Evolutionary conservation across 371 early-diverging fungal species (phyloP).

Genomic region (Mortierella sp.): DNA sequence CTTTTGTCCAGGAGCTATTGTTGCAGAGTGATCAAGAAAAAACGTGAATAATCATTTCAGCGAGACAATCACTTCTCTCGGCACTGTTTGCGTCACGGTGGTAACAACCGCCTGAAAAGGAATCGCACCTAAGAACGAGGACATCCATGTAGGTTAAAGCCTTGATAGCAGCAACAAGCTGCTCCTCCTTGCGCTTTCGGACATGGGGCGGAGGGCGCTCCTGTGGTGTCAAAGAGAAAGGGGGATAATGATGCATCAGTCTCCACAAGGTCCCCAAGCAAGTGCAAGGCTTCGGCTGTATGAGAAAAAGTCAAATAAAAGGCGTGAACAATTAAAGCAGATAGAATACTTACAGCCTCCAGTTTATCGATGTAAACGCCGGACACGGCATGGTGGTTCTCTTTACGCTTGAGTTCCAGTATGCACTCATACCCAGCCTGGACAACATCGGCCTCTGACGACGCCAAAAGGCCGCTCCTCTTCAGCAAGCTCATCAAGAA

Average conservation of each 20-base stretch:
- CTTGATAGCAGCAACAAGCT: not conserved
- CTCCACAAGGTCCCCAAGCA: not conserved
- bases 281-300: not conserved
- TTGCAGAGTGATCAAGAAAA: not conserved
- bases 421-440: not conserved
- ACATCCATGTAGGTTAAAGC: not conserved
- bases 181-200: not conserved
- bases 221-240: not conserved
- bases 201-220: not conserved
- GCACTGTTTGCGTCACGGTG: not conserved
- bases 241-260: not conserved
- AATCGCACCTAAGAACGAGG: not conserved
- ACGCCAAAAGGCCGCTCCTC: not conserved
- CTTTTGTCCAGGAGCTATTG: not conserved
- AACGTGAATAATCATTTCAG: no score
- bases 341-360: not conserved
- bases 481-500: not conserved
- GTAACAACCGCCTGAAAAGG: not conserved
- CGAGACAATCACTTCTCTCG: not conserved
- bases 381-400: not conserved
- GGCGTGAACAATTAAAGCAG: not conserved
- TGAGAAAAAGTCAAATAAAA: not conserved
- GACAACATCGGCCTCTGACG: not conserved
- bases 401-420: not conserved
- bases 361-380: not conserved